Base-by-base conservation (phyloP, 2,329 filamentous ascomycete species). In the Fusarium sp. region DNA sequence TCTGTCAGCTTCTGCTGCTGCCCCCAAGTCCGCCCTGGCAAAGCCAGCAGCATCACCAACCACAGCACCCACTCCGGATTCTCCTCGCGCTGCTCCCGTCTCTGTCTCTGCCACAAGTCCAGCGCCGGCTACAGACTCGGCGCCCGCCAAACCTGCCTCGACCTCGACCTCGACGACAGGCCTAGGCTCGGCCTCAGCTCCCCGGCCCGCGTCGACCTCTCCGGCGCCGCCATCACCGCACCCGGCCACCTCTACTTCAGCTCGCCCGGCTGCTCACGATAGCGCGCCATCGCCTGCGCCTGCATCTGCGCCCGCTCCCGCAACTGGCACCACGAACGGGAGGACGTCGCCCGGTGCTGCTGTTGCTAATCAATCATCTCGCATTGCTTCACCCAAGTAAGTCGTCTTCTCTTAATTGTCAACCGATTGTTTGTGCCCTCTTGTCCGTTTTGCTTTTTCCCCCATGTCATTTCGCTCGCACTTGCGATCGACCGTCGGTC, bases 21-120 rank as follows among this genome's bases (percentile, higher is more conserved):
- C 62, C 69, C 68, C 71, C 52, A 71, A 75, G 65, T 66, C 70
- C 62, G 65, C 71, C 63, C 65, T 71, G 64, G 66, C 71, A 11
- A 70, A 66, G 66, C 66, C 66, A 25, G 45, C 45, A 56, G 70
- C 70, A 63, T 76, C 77, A 65, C 74, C 76, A 63, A 67, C 66
- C 63, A 70, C 65, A 54, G 75, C 67, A 63, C 63, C 71, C 47
- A 78, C 75, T 63, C 74, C 76, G 63, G 77, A 76, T 20, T 71
- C 76, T 68, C 68, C 69, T 59, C 73, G 54, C 27, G 45, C 45
- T 50, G 67, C 67, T 66, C 65, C 67, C 16, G 45, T 56, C 6
- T 57, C 52, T 27, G 45, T 57, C n/a, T 57, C 52, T 67, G 74
- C 60, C 14, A 70, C 64, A 68, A 75, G 64, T 42, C 68, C 52